phyloP scores from a whole-genome alignment of 1,139 yeast species.

The Scheffersomyces lignicola region DNA sequence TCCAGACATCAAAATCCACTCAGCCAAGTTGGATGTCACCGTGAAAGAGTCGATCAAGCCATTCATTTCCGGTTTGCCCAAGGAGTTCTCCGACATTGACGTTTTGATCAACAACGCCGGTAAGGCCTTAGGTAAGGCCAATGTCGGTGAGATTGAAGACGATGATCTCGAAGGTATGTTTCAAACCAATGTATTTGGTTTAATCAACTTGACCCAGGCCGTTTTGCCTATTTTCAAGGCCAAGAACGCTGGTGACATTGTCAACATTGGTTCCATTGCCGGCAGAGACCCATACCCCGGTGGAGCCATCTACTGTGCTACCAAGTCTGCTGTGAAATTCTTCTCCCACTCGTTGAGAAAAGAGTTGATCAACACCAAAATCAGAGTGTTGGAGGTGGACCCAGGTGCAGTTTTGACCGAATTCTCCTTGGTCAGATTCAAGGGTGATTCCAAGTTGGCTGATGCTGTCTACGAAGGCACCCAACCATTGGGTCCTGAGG shows the following conservation, averaged over 20 bases:
- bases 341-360: slow-evolving; percentile 50
- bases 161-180: slow-evolving; percentile 65
- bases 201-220: slow-evolving; percentile 69
- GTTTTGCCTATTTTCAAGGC: slow-evolving; percentile 61
- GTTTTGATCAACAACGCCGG: slow-evolving; percentile 83
- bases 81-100: slow-evolving; percentile 58
- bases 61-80: slow-evolving; percentile 52
- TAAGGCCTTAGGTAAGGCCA: slow-evolving; percentile 67
- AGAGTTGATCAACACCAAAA: slow-evolving; percentile 45
- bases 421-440: slow-evolving; percentile 47
- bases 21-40: slow-evolving; percentile 62
- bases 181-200: slow-evolving; percentile 72
- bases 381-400: slow-evolving; percentile 49
- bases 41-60: slow-evolving; percentile 49
- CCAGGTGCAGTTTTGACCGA: slow-evolving; percentile 57
- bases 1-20: slow-evolving; percentile 49
- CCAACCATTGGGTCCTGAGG: slow-evolving; percentile 47
- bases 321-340: slow-evolving; percentile 49
- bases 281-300: slow-evolving; percentile 55
- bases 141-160: slow-evolving; percentile 57
- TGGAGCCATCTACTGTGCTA: slow-evolving; percentile 52
- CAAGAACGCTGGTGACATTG: slow-evolving; percentile 48
- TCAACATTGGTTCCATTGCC: slow-evolving; percentile 52
- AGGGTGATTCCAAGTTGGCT: slow-evolving; percentile 43
- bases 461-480: slow-evolving; percentile 47